Percentiles rank a stretch among this genome's conserved stretches.
phyloP scores from a whole-genome alignment of 331 rosid species.

The Ulmus americana region DNA sequence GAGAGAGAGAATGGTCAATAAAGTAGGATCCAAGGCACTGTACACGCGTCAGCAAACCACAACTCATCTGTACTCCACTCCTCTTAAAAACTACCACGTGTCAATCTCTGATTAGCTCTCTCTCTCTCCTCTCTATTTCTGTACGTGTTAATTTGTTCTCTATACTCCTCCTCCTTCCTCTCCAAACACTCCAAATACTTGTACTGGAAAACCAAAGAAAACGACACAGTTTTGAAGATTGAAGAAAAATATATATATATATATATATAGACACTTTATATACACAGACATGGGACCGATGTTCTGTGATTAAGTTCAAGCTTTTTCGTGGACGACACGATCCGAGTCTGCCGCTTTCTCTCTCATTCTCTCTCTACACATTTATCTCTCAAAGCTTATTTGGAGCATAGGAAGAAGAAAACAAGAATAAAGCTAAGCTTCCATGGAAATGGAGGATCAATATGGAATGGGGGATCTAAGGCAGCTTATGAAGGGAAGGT shows the following conservation, averaged over 20 bases:
- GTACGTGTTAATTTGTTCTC: not conserved
- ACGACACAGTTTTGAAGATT: not conserved
- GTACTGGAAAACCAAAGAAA: not conserved
- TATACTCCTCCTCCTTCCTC: not conserved
- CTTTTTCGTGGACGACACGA: slow-evolving; percentile 89
- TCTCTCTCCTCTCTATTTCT: not conserved
- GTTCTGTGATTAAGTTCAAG: slow-evolving; percentile 44
- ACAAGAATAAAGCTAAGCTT: not conserved
- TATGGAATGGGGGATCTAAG: slow-evolving; percentile 59
- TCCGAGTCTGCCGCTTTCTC: slow-evolving; percentile 82
- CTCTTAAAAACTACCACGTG: slow-evolving; percentile 30
- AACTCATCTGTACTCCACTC: slow-evolving; percentile 44
- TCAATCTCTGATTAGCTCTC: not conserved
- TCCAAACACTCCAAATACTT: not conserved
- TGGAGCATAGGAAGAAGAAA: no score
- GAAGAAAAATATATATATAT: not conserved
- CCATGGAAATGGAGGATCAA: slow-evolving; percentile 80
- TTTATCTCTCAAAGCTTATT: not conserved
- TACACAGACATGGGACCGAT: slow-evolving; percentile 69
- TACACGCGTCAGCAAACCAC: slow-evolving; percentile 58
- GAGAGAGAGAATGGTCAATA: slow-evolving; percentile 39
- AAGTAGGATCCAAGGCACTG: slow-evolving; percentile 39
- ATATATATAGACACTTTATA: not conserved
- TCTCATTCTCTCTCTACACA: slow-evolving; percentile 10
- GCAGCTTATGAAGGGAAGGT: slow-evolving; percentile 55